These are phyloP conservation scores for Lichtheimia ramosa DNA, from an alignment of 371 early-diverging fungal genomes.

Conservation along the genomic window DNA sequence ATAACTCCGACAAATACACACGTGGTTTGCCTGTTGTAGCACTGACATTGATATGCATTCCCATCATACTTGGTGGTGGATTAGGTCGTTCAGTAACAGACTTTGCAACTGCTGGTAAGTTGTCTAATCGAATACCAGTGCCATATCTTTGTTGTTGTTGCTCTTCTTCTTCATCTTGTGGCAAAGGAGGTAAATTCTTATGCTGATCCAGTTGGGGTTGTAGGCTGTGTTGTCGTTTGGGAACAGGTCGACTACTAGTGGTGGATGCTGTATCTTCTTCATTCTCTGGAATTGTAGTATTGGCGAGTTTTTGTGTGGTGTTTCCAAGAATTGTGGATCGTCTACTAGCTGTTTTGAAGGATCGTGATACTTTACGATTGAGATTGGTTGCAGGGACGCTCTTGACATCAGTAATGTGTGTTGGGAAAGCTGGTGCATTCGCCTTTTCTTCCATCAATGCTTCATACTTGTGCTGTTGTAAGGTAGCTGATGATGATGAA, in stretches of 20 bases:
- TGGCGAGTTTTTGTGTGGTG: neutral
- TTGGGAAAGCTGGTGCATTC: slow-evolving; percentile 28
- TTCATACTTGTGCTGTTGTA: slow-evolving; percentile 1
- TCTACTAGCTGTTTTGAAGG: slow-evolving; percentile 52
- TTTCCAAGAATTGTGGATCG: slow-evolving; percentile 53
- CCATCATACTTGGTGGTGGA: neutral
- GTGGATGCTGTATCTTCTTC: slow-evolving; percentile 6
- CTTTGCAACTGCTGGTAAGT: slow-evolving; percentile 1
- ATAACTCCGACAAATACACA: slow-evolving; percentile 76
- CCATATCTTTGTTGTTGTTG: neutral
- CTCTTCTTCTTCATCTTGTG: neutral
- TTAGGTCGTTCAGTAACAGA: neutral
- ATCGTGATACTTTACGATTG: slow-evolving; percentile 57
- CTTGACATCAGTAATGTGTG: slow-evolving; percentile 58
- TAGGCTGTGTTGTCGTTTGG: slow-evolving; percentile 38
- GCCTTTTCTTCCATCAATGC: slow-evolving; percentile 21
- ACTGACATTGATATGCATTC: slow-evolving; percentile 5
- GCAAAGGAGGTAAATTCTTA: slow-evolving; percentile 19
- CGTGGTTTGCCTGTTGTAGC: slow-evolving; percentile 27
- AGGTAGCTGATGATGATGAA: slow-evolving; percentile 4
- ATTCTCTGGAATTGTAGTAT: slow-evolving; percentile 9
- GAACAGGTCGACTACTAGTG: slow-evolving; percentile 8
- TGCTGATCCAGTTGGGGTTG: slow-evolving; percentile 25
- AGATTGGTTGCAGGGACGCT: slow-evolving; percentile 63
- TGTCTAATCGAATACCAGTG: slow-evolving; percentile 1